A percentile compares a stretch with the other conserved stretches of the same genome.
These are phyloP conservation scores for Botrytis cinerea DNA, from an alignment of 2,329 filamentous ascomycete species.

Conservation along the genomic window DNA sequence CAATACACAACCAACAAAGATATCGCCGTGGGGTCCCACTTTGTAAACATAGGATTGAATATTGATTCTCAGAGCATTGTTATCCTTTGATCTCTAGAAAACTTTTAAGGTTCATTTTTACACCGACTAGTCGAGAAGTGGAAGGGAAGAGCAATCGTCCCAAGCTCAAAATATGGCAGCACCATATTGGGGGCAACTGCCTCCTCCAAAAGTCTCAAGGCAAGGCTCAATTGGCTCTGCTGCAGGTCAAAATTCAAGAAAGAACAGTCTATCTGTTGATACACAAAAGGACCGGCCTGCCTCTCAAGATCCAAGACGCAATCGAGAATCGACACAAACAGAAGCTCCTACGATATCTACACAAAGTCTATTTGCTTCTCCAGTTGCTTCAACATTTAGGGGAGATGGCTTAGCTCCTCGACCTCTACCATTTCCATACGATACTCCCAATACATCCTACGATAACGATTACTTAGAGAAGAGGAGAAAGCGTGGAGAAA, in stretches of 20 bases:
- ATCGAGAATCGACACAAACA: constrained; percentile 55
- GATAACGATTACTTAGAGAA: constrained; percentile 49
- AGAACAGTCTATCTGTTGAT: constrained; percentile 34
- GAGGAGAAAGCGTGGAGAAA: constrained; percentile 46
- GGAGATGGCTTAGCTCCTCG: constrained; percentile 58
- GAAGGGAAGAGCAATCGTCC: not conserved
- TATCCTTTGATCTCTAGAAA: not conserved
- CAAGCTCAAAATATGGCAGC: constrained; percentile 27
- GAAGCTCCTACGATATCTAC: constrained; percentile 60
- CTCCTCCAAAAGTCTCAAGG: constrained; percentile 48
- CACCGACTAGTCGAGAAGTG: constrained; percentile 12
- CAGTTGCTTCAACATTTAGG: constrained; percentile 53
- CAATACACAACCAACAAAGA: not conserved
- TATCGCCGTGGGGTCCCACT: not conserved
- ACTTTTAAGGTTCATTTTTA: not conserved
- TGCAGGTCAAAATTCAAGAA: constrained; percentile 26
- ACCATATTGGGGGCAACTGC: constrained; percentile 60
- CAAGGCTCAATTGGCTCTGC: constrained; percentile 44
- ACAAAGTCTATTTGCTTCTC: constrained; percentile 58
- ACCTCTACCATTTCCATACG: constrained; percentile 58
- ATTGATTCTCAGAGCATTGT: not conserved
- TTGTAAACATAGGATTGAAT: not conserved
- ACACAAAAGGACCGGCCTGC: constrained; percentile 34
- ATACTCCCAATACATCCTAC: constrained; percentile 37
- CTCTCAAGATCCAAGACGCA: constrained; percentile 45